A percentile compares a stretch with the other conserved stretches of the same genome.
Evolutionary conservation across 805 yeast species (phyloP).

Genomic region (Ogataea degrootiae): DNA sequence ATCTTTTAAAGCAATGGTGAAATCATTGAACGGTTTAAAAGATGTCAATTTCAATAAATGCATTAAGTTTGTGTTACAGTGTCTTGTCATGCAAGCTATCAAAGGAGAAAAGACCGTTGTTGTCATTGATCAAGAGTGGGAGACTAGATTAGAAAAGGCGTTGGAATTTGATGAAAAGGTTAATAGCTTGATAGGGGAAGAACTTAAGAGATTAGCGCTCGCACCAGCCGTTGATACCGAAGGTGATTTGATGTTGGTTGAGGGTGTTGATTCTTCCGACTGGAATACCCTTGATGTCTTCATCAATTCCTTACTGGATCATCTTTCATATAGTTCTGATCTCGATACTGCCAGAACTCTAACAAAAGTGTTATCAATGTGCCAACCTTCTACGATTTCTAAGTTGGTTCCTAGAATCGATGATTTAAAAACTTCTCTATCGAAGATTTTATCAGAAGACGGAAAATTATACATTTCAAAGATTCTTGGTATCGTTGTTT

Average conservation of each 20-base stretch:
- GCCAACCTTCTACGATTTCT: constrained; percentile 14
- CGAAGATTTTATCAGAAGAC: constrained; percentile 22
- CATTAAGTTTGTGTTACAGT: constrained; percentile 49
- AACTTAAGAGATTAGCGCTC: constrained; percentile 7
- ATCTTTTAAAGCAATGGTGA: constrained; percentile 37
- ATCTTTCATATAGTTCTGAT: constrained; percentile 4
- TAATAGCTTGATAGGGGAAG: constrained; percentile 22
- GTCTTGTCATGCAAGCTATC: constrained; percentile 62
- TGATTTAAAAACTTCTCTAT: constrained; percentile 9
- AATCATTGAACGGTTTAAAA: constrained; percentile 24
- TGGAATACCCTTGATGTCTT: constrained; percentile 17
- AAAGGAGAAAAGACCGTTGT: constrained; percentile 49
- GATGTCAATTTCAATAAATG: constrained; percentile 31
- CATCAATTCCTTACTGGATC: constrained; percentile 32
- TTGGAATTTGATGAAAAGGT: constrained; percentile 56
- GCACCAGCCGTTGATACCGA: constrained; percentile 9
- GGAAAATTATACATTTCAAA: constrained; percentile 17
- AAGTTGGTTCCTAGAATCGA: constrained; percentile 10
- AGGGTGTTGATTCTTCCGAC: not conserved
- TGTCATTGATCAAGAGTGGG: constrained; percentile 72
- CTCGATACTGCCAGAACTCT: constrained; percentile 10
- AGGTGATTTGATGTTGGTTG: constrained; percentile 11
- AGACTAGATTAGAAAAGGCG: constrained; percentile 61
- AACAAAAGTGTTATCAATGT: constrained; percentile 25
- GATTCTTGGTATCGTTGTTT: constrained; percentile 26